These are phyloP conservation scores for Fistulifera solaris DNA, from an alignment of 108 stramenopile genomes.

Conservation along the genomic window DNA sequence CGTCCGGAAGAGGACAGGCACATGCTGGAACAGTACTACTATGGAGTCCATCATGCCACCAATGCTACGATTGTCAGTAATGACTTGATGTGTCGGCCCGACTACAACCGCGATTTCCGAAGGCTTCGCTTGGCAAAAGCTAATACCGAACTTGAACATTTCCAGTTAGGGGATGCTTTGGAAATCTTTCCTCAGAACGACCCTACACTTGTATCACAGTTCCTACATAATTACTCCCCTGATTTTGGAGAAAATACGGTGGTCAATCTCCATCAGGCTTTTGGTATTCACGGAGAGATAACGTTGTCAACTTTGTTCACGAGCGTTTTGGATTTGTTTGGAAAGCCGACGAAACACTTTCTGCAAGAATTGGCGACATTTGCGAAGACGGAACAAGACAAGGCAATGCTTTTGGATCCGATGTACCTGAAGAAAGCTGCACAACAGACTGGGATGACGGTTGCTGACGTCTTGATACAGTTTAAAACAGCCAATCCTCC, in stretches of 20 bases:
- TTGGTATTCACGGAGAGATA: constrained; percentile 41
- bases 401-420: constrained; percentile 33
- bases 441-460: constrained; percentile 32
- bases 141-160: constrained; percentile 4
- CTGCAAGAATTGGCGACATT: constrained; percentile 53
- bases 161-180: constrained; percentile 58
- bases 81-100: constrained; percentile 29
- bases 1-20: constrained; percentile 24
- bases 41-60: constrained; percentile 21
- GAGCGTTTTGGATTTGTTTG: constrained; percentile 56
- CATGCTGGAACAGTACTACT: constrained; percentile 25
- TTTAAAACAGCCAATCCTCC: constrained; percentile 48
- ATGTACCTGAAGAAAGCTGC: constrained; percentile 24
- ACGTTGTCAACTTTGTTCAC: constrained; percentile 43
- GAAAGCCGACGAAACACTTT: constrained; percentile 53
- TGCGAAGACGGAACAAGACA: constrained; percentile 35
- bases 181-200: constrained; percentile 62
- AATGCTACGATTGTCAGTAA: constrained; percentile 20
- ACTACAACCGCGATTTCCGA: constrained; percentile 55
- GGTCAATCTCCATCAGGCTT: constrained; percentile 34
- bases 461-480: constrained; percentile 34
- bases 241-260: constrained; percentile 50
- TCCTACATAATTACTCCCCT: constrained; percentile 40
- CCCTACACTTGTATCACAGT: constrained; percentile 28
- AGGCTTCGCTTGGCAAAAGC: constrained; percentile 29